Evolutionary conservation across 2,329 filamentous ascomycete species (phyloP).

Genomic region (Plectosphaerella cucumerina): DNA sequence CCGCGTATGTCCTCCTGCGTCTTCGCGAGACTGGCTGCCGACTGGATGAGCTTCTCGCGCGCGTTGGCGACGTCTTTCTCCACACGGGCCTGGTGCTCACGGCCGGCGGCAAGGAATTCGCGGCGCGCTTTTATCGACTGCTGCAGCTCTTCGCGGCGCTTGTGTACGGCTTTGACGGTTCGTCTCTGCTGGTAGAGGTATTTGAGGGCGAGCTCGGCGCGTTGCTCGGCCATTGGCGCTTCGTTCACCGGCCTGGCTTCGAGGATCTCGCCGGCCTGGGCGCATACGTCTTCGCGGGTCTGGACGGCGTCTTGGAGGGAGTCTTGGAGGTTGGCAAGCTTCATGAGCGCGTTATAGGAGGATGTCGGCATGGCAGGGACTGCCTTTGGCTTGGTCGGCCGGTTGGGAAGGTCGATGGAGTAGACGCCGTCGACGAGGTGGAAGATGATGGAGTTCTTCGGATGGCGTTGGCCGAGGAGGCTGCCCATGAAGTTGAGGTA

Average conservation of each 20-base stretch:
- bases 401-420: slow-evolving; percentile 64
- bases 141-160: slow-evolving; percentile 63
- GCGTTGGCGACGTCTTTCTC: slow-evolving; percentile 59
- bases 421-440: slow-evolving; percentile 86
- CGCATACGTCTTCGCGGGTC: slow-evolving; percentile 67
- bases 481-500: slow-evolving; percentile 74
- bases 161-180: slow-evolving; percentile 56
- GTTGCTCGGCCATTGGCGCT: slow-evolving; percentile 45
- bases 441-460: slow-evolving; percentile 78
- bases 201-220: slow-evolving; percentile 40
- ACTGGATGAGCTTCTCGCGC: slow-evolving; percentile 52
- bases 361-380: slow-evolving; percentile 57
- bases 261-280: slow-evolving; percentile 68
- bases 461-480: slow-evolving; percentile 67
- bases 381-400: slow-evolving; percentile 46
- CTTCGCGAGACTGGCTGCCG: slow-evolving; percentile 48
- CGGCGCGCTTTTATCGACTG: slow-evolving; percentile 62
- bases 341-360: slow-evolving; percentile 85
- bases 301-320: slow-evolving; percentile 86
- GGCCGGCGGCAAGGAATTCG: slow-evolving; percentile 63
- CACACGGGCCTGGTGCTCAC: slow-evolving; percentile 52
- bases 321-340: slow-evolving; percentile 80
- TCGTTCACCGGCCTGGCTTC: slow-evolving; percentile 34
- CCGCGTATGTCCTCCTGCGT: slow-evolving; percentile 67
- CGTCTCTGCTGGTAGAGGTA: slow-evolving; percentile 63